Evolutionary conservation across 106 monocot genomes (phyloP).

Genomic region (Dendrobium officinale): DNA sequence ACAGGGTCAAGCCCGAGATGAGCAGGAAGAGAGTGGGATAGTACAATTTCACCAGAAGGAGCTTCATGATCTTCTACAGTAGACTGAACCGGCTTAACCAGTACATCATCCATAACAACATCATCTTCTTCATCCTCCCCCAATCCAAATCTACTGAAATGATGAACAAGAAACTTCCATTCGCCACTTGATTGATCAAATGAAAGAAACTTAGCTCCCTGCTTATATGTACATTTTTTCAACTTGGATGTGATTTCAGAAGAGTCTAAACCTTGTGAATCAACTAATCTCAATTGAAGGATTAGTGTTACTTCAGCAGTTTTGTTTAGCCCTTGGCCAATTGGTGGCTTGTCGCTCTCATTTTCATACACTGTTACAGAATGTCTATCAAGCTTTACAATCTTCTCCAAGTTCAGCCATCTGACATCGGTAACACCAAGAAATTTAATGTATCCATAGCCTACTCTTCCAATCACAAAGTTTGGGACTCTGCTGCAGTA

Average conservation of each 20-base stretch:
- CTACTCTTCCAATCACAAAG: slow-evolving; percentile 69
- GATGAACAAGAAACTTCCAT: slow-evolving; percentile 77
- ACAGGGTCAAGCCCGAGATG: slow-evolving; percentile 88
- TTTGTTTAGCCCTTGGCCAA: slow-evolving; percentile 89
- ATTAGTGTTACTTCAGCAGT: slow-evolving; percentile 75
- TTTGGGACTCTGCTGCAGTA: slow-evolving; percentile 69
- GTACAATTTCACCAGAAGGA: slow-evolving; percentile 19
- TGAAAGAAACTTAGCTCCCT: slow-evolving; percentile 74
- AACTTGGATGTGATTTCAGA: slow-evolving; percentile 25
- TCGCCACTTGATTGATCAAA: slow-evolving; percentile 43
- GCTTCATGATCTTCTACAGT: slow-evolving; percentile 18
- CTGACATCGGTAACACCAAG: slow-evolving; percentile 66
- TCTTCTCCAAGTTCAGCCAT: slow-evolving; percentile 51
- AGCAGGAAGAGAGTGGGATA: slow-evolving; percentile 97
- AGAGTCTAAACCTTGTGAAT: not conserved
- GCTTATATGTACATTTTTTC: slow-evolving; percentile 34
- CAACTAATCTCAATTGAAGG: slow-evolving; percentile 13
- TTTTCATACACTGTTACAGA: slow-evolving; percentile 68
- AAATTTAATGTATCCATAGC: slow-evolving; percentile 63
- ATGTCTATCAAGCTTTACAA: slow-evolving; percentile 62
- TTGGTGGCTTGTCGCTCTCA: slow-evolving; percentile 56
- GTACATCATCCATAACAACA: slow-evolving; percentile 37
- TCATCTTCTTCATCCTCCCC: slow-evolving; percentile 87
- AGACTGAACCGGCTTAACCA: slow-evolving; percentile 16
- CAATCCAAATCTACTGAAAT: slow-evolving; percentile 96